Evolutionary conservation across 2,329 filamentous ascomycete species (phyloP), one percentile per base, ranked within the genome.

Genomic region (Ophiostoma ips): DNA sequence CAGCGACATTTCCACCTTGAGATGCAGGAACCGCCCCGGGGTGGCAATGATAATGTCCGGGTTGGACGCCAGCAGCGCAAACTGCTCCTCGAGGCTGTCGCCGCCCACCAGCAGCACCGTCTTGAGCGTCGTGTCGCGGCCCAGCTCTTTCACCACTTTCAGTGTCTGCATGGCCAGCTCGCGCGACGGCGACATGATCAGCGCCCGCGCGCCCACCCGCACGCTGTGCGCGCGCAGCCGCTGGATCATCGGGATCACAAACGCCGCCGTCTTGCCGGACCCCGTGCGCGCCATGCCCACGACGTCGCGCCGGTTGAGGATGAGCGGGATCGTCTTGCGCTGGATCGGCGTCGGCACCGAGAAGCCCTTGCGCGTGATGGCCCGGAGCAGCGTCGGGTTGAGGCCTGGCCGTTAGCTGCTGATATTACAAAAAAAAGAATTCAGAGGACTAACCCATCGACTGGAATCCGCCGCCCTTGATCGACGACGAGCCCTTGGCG

Each of bases 281-380:
- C 92, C 92, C n/a, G 94, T 98, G 57, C 94, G 77, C 8, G 92
- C 92, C 92, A 98, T 98, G 57, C 89, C 94, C 21, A 98, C 90
- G n/a, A 96, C 86, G 73, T 98, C 92, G 67, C 88, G 86, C 49
- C 84, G 79, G 54, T 94, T 85, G 58, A 96, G 72, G 50, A 98
- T 80, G 50, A 96, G 72, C 4, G 92, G 94, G 45, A 98, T 95
- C 2, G 92, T 87, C 67, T 96, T 96, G 58, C 92, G 80, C 70
- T 98, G 92, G 65, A 98, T 98, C 0, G 92, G 92, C 0, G 92
- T 98, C 4, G 94, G 94, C 3, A 96, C 87, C 1, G 84, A 87
- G 67, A 95, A 98, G 15, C 92, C 94, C 68, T 96, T 98, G 59
- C 86, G 78, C 12, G 85, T 78, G 56, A 98, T 96, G 2, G 92